Percentiles rank a stretch among this genome's conserved stretches.
Evolutionary conservation across 192 early-diverging fungal genomes (phyloP).

Genomic region (Backusella mclennaniae): DNA sequence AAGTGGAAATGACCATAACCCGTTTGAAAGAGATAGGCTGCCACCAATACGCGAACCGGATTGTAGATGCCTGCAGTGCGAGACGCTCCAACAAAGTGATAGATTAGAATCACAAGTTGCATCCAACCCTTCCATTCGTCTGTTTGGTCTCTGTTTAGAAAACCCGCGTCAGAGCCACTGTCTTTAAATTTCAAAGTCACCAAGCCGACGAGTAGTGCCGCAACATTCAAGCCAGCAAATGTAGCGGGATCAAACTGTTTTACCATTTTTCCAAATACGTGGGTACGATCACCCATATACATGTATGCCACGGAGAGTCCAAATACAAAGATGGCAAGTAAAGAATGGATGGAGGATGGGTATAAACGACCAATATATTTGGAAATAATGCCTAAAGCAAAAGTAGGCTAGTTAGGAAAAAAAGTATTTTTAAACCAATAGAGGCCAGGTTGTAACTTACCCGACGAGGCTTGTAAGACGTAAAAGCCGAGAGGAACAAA

Average conservation of each 20-base stretch:
- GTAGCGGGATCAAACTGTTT: conserved; percentile 50
- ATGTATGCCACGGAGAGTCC: conserved; percentile 54
- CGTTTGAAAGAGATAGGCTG: conserved; percentile 79
- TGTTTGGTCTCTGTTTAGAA: conserved; percentile 75
- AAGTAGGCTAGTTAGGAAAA: neutral
- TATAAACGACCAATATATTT: neutral
- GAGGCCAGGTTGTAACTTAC: conserved; percentile 4
- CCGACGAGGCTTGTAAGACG: neutral
- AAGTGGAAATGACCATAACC: conserved; percentile 79
- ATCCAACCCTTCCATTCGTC: conserved; percentile 92
- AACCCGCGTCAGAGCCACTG: conserved; percentile 40
- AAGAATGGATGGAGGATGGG: conserved; percentile 40
- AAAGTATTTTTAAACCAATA: neutral
- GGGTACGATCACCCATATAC: conserved; percentile 68
- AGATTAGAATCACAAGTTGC: conserved; percentile 70
- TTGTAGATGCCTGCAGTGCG: conserved; percentile 64
- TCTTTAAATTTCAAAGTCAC: conserved; percentile 44
- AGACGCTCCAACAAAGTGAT: conserved; percentile 72
- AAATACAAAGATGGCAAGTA: conserved; percentile 53
- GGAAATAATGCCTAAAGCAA: neutral
- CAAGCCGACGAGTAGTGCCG: conserved; percentile 44
- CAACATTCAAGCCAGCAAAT: conserved; percentile 46
- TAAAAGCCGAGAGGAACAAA: conserved; percentile 35
- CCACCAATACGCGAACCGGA: conserved; percentile 70
- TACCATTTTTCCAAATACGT: conserved; percentile 63